Evolutionary conservation across 257 asterid species (phyloP).

Genomic region (Hygrophila difformis): DNA sequence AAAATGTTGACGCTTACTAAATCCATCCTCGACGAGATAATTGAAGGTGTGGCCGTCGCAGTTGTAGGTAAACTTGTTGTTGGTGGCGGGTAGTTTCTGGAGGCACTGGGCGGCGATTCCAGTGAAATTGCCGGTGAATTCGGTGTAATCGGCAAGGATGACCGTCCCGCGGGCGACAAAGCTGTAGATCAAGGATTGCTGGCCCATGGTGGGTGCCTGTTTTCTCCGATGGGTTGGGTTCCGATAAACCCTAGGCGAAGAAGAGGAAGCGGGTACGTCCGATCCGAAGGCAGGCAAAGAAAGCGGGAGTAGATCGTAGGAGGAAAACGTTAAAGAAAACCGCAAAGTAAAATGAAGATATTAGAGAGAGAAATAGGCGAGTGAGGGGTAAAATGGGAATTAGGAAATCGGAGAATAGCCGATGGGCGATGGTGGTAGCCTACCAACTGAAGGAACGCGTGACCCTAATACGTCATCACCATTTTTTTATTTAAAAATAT

Average conservation of each 20-base stretch:
- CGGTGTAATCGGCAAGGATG: conserved; percentile 79
- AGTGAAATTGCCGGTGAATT: conserved; percentile 85
- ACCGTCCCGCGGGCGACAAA: conserved; percentile 87
- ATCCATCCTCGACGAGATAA: conserved; percentile 84
- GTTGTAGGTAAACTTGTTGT: conserved; percentile 87
- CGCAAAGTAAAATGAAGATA: too few relatives aligned
- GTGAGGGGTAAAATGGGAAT: too few relatives aligned
- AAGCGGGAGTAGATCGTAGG: too few relatives aligned
- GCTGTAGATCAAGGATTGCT: conserved; percentile 94
- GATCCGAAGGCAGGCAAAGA: too few relatives aligned
- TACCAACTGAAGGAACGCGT: too few relatives aligned
- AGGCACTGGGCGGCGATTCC: conserved; percentile 90
- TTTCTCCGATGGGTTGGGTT: conserved; percentile 15
- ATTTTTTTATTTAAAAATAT: too few relatives aligned
- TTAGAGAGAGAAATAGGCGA: too few relatives aligned
- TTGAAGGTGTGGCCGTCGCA: conserved; percentile 94
- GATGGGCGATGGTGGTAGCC: too few relatives aligned
- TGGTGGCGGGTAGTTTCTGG: conserved; percentile 80
- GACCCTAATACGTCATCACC: too few relatives aligned
- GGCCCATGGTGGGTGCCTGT: conserved; percentile 49
- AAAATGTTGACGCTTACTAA: conserved; percentile 37
- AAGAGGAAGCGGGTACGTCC: too few relatives aligned
- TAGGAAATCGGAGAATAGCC: too few relatives aligned
- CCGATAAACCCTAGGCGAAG: conserved; percentile 42
- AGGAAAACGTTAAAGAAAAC: too few relatives aligned